A percentile compares a stretch with the other conserved stretches of the same genome.
Conservation (phyloP, 1,139 yeast species). For the Pichiaceae sp. region DNA sequence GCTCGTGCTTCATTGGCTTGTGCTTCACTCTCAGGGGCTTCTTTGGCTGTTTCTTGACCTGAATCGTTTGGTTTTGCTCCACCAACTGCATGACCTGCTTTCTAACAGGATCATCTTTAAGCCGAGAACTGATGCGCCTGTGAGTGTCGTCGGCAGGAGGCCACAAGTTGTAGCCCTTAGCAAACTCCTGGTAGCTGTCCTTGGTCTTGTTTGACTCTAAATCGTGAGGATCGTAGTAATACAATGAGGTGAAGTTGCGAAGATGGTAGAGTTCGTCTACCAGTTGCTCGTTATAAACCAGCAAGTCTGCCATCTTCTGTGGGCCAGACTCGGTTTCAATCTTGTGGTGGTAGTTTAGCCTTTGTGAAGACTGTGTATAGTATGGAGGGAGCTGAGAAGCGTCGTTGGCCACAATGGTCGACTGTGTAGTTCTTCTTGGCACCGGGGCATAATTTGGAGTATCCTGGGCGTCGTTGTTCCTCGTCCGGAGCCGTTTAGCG, state of each 20-base stretch:
- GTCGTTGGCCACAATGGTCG: background rate
- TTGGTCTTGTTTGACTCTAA: conserved; percentile 13
- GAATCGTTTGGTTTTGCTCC: conserved; percentile 5
- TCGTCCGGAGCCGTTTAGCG: no score
- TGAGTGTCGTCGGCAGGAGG: conserved; percentile 16
- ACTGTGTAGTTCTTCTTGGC: no score
- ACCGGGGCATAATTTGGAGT: no score
- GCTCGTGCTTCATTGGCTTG: background rate
- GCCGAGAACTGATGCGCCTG: conserved; percentile 17
- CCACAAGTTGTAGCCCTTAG: conserved; percentile 29
- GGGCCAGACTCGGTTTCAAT: background rate
- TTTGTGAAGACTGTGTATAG: background rate
- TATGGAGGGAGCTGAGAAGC: conserved; percentile 4
- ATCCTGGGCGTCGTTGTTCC: no score
- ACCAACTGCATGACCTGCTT: conserved; percentile 7
- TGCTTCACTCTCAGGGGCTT: conserved; percentile 6
- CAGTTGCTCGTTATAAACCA: conserved; percentile 26
- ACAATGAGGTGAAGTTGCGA: conserved; percentile 39
- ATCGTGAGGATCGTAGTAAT: conserved; percentile 47
- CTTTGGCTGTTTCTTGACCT: conserved; percentile 10
- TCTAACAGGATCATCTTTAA: conserved; percentile 21
- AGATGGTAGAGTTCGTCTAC: conserved; percentile 37
- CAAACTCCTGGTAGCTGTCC: conserved; percentile 27
- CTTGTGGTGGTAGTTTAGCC: background rate
- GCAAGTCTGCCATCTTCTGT: conserved; percentile 13